Evolutionary conservation across 768 basidiomycete genomes (phyloP).

Genomic region (Leccinum olivaceopallidum): DNA sequence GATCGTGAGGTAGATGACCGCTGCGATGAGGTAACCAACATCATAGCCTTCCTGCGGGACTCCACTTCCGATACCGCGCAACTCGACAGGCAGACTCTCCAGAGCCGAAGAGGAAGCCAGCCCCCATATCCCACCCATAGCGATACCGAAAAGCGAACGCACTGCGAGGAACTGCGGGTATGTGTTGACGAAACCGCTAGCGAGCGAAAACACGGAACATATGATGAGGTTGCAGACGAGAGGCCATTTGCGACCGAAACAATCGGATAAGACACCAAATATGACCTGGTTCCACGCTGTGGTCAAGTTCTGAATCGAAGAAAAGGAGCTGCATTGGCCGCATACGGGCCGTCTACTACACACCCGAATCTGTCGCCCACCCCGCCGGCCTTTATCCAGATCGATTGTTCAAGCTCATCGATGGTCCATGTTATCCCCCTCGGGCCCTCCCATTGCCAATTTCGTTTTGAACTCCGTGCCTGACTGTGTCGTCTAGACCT

Average conservation of each 20-base stretch:
- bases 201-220: slow-evolving; percentile 72
- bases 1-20: slow-evolving; percentile 75
- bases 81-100: slow-evolving; percentile 85
- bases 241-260: slow-evolving; percentile 94
- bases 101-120: slow-evolving; percentile 78
- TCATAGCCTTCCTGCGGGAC: slow-evolving; percentile 90
- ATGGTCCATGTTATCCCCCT: no score
- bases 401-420: no score
- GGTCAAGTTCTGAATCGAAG: neutral
- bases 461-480: no score
- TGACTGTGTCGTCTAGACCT: no score
- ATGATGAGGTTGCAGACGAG: slow-evolving; percentile 74
- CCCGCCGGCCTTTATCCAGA: no score
- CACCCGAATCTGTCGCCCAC: no score
- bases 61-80: slow-evolving; percentile 83
- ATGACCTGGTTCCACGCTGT: slow-evolving; percentile 41
- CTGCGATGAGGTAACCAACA: slow-evolving; percentile 81
- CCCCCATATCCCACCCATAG: slow-evolving; percentile 92
- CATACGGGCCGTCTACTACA: no score
- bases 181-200: slow-evolving; percentile 76
- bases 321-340: neutral
- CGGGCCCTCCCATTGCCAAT: no score
- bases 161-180: slow-evolving; percentile 80
- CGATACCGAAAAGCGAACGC: slow-evolving; percentile 81
- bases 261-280: slow-evolving; percentile 85